A percentile compares a stretch with the other conserved stretches of the same genome.
These are phyloP conservation scores for Starmerella bombicola DNA, from an alignment of 805 yeast genomes.

Conservation along the genomic window DNA sequence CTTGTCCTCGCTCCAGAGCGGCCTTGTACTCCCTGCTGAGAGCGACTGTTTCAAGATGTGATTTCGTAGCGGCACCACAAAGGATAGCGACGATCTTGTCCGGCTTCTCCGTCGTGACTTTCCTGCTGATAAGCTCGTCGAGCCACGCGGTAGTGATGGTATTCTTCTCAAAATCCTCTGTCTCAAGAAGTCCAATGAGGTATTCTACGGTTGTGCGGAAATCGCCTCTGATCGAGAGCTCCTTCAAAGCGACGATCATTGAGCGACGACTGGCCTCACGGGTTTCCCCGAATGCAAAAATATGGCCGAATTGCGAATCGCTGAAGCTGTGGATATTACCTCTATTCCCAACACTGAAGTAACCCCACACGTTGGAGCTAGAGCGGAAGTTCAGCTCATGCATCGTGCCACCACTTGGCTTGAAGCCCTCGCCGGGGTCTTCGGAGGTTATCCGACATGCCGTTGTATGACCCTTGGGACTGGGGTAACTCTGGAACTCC, in stretches of 20 bases:
- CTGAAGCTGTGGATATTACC: constrained; percentile 96
- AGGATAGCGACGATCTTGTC: constrained; percentile 81
- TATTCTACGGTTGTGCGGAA: constrained; percentile 97
- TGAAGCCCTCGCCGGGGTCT: constrained; percentile 98
- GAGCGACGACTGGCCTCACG: constrained; percentile 96
- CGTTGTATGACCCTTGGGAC: constrained; percentile 96
- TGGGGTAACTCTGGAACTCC: constrained; percentile 77
- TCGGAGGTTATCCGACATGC: constrained; percentile 99
- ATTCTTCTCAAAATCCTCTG: constrained; percentile 91
- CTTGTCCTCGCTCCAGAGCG: constrained; percentile 91
- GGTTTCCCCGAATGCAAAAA: constrained; percentile 97
- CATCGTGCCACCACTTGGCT: constrained; percentile 94
- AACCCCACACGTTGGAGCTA: constrained; percentile 98
- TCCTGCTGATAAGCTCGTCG: constrained; percentile 86
- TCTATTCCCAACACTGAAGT: constrained; percentile 90
- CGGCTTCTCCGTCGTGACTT: constrained; percentile 94
- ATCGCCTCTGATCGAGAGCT: constrained; percentile 93
- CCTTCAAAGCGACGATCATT: constrained; percentile 97
- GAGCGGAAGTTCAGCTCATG: constrained; percentile 96
- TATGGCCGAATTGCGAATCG: constrained; percentile 98
- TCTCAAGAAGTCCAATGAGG: constrained; percentile 84
- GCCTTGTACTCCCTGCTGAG: constrained; percentile 54
- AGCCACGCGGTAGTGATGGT: constrained; percentile 98
- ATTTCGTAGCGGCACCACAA: constrained; percentile 97
- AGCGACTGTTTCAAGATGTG: constrained; percentile 65